These are phyloP conservation scores for Pythium oligandrum DNA, from an alignment of 352 stramenopile genomes.

Conservation along the genomic window DNA sequence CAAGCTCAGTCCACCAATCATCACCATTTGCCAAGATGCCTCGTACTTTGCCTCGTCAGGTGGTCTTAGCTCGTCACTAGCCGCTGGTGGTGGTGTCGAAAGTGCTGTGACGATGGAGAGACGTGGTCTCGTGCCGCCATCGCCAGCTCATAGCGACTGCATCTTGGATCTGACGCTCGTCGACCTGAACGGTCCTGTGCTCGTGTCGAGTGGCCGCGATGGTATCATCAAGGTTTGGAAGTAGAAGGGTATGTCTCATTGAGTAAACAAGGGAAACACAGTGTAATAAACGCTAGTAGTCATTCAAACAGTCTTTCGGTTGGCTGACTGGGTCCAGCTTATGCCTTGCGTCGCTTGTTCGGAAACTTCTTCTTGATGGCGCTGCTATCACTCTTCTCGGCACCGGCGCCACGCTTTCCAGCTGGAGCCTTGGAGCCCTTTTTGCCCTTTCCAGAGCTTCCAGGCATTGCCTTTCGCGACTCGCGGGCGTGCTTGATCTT, in stretches of 20 bases:
- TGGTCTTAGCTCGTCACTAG: slow-evolving; percentile 37
- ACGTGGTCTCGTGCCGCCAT: slow-evolving; percentile 82
- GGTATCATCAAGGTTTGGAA: slow-evolving; percentile 97
- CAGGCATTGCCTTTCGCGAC: slow-evolving; percentile 62
- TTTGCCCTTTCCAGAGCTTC: slow-evolving; percentile 29
- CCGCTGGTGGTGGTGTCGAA: slow-evolving; percentile 53
- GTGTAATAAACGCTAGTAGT: slow-evolving; percentile 3
- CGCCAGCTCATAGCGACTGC: slow-evolving; percentile 90
- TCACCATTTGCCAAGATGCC: slow-evolving; percentile 83
- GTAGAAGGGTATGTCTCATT: slow-evolving; percentile 24
- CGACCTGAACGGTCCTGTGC: slow-evolving; percentile 86
- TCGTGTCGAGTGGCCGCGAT: slow-evolving; percentile 93
- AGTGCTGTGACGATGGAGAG: slow-evolving; percentile 80
- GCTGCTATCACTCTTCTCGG: slow-evolving; percentile 4
- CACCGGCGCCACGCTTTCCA: slow-evolving; percentile 18
- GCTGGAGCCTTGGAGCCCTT: slow-evolving; percentile 15
- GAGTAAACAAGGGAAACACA: slow-evolving; percentile 4
- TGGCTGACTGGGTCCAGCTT: not conserved
- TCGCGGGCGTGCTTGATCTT: slow-evolving; percentile 79
- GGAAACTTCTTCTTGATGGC: slow-evolving; percentile 35
- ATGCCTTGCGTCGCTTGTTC: slow-evolving; percentile 8
- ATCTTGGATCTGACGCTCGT: slow-evolving; percentile 95
- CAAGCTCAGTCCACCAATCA: slow-evolving; percentile 76
- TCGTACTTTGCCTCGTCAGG: slow-evolving; percentile 57
- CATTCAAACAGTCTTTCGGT: not conserved